Percentiles rank a stretch among this genome's conserved stretches.
phyloP scores from a whole-genome alignment of 495 filamentous ascomycete genomes.

The Tuber brumale region DNA sequence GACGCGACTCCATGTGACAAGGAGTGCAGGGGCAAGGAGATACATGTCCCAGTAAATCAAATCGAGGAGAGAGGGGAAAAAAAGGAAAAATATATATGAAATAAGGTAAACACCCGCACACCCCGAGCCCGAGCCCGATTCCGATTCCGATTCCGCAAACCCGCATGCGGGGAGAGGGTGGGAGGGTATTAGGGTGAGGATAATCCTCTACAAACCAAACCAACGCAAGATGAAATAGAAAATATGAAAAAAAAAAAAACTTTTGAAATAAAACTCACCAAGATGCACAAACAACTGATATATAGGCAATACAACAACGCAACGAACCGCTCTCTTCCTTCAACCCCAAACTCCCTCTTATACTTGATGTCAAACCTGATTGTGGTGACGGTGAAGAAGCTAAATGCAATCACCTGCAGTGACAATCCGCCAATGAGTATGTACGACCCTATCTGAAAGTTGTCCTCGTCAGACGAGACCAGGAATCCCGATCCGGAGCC shows the following conservation, averaged over 20 bases:
- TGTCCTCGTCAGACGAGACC: constrained; percentile 17
- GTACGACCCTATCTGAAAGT: background rate
- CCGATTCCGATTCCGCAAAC: constrained; percentile 3
- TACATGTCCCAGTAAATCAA: background rate
- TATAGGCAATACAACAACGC: background rate
- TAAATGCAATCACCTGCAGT: constrained; percentile 24
- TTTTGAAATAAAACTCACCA: background rate
- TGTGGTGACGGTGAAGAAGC: constrained; percentile 26
- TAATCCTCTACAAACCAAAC: background rate
- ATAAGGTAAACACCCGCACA: background rate
- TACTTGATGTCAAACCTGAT: constrained; percentile 27
- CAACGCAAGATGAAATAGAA: background rate
- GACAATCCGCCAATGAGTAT: constrained; percentile 10
- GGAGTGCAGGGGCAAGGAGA: background rate
- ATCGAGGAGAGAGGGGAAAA: background rate
- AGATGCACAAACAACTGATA: constrained; percentile 1
- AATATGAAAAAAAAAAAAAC: background rate
- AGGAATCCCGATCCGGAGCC: constrained; percentile 31
- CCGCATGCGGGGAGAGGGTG: background rate
- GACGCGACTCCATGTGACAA: constrained; percentile 34
- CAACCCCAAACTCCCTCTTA: background rate
- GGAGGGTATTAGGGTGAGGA: background rate
- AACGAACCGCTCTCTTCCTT: background rate
- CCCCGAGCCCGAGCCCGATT: background rate
- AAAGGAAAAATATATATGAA: background rate